Conservation (phyloP, 1,284 basidiomycete species). For the Schizopora paradoxa region DNA sequence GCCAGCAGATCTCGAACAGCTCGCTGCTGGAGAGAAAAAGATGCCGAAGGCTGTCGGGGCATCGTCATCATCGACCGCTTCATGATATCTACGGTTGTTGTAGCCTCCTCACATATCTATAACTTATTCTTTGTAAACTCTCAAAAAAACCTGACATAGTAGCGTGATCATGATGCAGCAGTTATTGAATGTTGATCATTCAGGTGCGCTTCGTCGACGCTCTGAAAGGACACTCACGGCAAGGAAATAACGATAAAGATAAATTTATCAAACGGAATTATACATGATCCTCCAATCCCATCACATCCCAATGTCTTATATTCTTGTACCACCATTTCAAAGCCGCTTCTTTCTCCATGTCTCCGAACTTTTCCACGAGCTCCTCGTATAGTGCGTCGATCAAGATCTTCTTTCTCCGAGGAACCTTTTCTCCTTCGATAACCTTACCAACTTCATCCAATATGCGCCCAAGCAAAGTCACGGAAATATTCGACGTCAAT, state of each 20-base stretch:
- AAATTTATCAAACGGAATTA: too few relatives aligned
- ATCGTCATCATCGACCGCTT: conserved; percentile 17
- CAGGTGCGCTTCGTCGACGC: too few relatives aligned
- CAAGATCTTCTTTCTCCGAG: conserved; percentile 40
- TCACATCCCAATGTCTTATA: conserved; percentile 7
- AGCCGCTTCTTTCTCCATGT: conserved; percentile 57
- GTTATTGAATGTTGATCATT: too few relatives aligned
- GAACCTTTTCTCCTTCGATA: conserved; percentile 26
- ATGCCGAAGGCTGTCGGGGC: conserved; percentile 71
- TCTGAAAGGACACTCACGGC: too few relatives aligned
- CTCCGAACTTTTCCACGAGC: conserved; percentile 55
- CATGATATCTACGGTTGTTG: too few relatives aligned
- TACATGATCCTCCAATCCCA: background rate
- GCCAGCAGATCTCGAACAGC: conserved; percentile 78
- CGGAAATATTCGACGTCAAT: conserved; percentile 50
- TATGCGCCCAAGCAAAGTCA: conserved; percentile 45
- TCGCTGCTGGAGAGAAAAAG: conserved; percentile 80
- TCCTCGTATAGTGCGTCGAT: conserved; percentile 52
- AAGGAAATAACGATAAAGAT: too few relatives aligned
- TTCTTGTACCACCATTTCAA: conserved; percentile 62
- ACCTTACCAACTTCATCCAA: conserved; percentile 42
- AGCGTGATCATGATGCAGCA: too few relatives aligned
- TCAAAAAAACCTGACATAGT: too few relatives aligned
- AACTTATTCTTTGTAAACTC: conserved; percentile 1
- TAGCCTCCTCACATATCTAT: background rate